Conservation (phyloP, 805 yeast genomes). For the Saturnispora ahearnii region DNA sequence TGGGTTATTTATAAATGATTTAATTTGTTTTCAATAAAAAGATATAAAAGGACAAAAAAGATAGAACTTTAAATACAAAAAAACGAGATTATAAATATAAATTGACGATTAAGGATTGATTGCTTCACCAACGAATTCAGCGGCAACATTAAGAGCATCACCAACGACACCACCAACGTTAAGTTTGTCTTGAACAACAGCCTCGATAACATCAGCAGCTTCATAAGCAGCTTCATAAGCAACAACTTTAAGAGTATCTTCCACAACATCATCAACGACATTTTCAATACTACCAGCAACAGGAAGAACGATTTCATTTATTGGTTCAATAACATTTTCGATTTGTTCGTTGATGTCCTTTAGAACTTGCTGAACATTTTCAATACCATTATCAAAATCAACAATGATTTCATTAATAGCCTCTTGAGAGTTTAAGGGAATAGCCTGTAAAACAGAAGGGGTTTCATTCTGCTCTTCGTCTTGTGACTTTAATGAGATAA, state of each 20-base stretch:
- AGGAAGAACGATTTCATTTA: slow-evolving; percentile 4
- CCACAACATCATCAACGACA: slow-evolving; percentile 4
- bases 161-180: slow-evolving; percentile 2
- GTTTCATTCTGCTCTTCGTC: slow-evolving; percentile 6
- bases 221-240: slow-evolving; percentile 7
- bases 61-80: not conserved
- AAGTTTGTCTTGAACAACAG: not conserved
- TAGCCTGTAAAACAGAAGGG: not conserved
- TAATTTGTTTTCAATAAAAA: not conserved
- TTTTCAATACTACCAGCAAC: not conserved
- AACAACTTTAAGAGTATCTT: slow-evolving; percentile 7
- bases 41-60: not conserved
- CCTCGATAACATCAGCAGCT: slow-evolving; percentile 7
- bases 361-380: not conserved
- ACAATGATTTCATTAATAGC: not conserved
- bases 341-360: not conserved
- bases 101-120: not conserved
- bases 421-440: not conserved
- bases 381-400: not conserved
- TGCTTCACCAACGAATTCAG: slow-evolving; percentile 3
- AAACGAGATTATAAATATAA: not conserved
- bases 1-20: not conserved
- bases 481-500: not conserved
- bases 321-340: slow-evolving; percentile 5
- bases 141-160: slow-evolving; percentile 4